A percentile compares a stretch with the other conserved stretches of the same genome.
Evolutionary conservation across 2,329 filamentous ascomycete genomes (phyloP).

Genomic region (Neofusicoccum umdonicola): DNA sequence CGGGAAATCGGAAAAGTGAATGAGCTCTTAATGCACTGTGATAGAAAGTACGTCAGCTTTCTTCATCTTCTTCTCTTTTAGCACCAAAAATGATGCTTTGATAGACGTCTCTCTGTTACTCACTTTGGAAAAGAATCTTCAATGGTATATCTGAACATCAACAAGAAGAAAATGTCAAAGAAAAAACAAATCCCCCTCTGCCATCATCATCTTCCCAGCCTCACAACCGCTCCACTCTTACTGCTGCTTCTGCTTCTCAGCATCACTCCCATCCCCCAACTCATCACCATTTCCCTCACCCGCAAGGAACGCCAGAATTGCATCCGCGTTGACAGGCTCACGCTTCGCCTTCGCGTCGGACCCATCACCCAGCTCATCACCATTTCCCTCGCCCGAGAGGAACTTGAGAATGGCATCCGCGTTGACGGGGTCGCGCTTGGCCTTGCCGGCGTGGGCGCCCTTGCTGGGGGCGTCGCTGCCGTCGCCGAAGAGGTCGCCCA

Average conservation of each 20-base stretch:
- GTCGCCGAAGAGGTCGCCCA: neutral
- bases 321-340: neutral
- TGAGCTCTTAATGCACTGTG: conserved; percentile 1
- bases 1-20: neutral
- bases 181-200: neutral
- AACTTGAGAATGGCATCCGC: neutral
- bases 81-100: too few relatives aligned
- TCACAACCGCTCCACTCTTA: neutral
- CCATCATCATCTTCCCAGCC: neutral
- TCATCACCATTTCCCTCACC: neutral
- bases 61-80: neutral
- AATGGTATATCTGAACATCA: neutral
- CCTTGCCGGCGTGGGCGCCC: neutral
- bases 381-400: neutral
- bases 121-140: neutral
- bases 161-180: neutral
- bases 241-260: neutral
- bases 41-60: neutral
- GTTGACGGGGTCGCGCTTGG: neutral
- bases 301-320: neutral
- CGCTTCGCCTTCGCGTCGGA: neutral
- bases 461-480: neutral
- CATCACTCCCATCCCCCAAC: neutral
- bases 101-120: neutral
- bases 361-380: neutral